Percentiles rank a stretch among this genome's conserved stretches.
These are phyloP conservation scores for Silene vulgaris DNA, from an alignment of 179 eudicot species.

Conservation along the genomic window DNA sequence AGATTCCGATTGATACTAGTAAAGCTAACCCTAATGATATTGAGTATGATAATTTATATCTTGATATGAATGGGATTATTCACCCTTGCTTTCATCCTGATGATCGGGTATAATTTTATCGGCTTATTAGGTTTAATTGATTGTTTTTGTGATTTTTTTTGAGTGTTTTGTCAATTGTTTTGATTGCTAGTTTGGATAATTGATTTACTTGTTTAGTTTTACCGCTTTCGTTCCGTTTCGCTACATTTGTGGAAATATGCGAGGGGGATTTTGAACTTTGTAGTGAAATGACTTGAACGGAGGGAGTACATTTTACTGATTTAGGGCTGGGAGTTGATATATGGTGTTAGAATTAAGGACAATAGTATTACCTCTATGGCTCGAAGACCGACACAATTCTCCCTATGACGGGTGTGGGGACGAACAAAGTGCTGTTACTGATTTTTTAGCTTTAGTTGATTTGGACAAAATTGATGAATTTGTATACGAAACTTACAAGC, in stretches of 20 bases:
- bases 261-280: too few relatives aligned
- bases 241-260: not conserved
- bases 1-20: conserved; percentile 68
- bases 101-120: conserved; percentile 48
- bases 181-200: not conserved
- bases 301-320: too few relatives aligned
- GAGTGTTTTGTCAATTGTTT: not conserved
- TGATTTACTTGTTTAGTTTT: not conserved
- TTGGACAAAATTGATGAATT: too few relatives aligned
- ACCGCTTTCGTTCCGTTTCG: not conserved
- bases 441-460: too few relatives aligned
- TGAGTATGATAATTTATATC: conserved; percentile 72
- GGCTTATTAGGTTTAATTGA: not conserved
- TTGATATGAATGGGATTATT: conserved; percentile 83
- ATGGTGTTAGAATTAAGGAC: not conserved
- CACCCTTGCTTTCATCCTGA: conserved; percentile 91
- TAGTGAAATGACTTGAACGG: too few relatives aligned
- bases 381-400: not conserved
- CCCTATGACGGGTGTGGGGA: too few relatives aligned
- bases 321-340: too few relatives aligned
- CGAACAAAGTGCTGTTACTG: too few relatives aligned
- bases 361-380: not conserved
- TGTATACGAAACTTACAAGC: too few relatives aligned
- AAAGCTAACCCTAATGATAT: conserved; percentile 66
- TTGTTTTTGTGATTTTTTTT: not conserved